Evolutionary conservation across 1,284 basidiomycete species (phyloP).

Genomic region (Ceratorhiza oryzae-sativae): DNA sequence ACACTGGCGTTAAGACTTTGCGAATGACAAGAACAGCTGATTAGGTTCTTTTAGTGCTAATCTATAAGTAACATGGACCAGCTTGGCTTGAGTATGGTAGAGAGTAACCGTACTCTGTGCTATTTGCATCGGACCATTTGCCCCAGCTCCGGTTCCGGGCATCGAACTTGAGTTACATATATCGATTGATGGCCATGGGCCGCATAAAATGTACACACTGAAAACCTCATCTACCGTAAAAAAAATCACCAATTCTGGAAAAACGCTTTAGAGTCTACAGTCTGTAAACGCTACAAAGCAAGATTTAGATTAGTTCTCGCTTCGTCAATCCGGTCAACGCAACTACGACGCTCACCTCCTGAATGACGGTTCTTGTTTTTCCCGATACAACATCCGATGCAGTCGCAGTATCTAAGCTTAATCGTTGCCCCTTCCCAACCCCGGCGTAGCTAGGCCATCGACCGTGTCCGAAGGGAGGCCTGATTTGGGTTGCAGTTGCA

Average conservation of each 20-base stretch:
- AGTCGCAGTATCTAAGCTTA: slow-evolving; percentile 72
- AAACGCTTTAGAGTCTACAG: slow-evolving; percentile 68
- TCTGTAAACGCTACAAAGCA: slow-evolving; percentile 68
- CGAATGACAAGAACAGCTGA: too few relatives aligned
- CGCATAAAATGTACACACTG: slow-evolving; percentile 2
- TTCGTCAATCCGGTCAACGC: too few relatives aligned
- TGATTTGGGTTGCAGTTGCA: slow-evolving; percentile 9
- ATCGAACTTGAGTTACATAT: not conserved
- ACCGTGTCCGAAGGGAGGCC: slow-evolving; percentile 18
- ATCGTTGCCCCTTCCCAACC: slow-evolving; percentile 47
- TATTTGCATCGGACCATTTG: too few relatives aligned
- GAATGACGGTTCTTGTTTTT: slow-evolving; percentile 66
- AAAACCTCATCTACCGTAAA: slow-evolving; percentile 7
- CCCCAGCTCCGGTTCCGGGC: too few relatives aligned
- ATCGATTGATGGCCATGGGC: not conserved
- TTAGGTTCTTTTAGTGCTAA: too few relatives aligned
- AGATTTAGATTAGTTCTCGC: too few relatives aligned
- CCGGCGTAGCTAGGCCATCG: slow-evolving; percentile 40
- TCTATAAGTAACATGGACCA: too few relatives aligned
- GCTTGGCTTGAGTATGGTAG: too few relatives aligned
- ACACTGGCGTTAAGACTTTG: too few relatives aligned
- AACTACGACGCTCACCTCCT: slow-evolving; percentile 62
- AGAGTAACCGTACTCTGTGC: too few relatives aligned
- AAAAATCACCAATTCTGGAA: slow-evolving; percentile 71
- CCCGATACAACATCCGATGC: slow-evolving; percentile 53